Evolutionary conservation across 2,329 filamentous ascomycete species (phyloP), one percentile per base, ranked within the genome.

Genomic region (Penicillium sp.): DNA sequence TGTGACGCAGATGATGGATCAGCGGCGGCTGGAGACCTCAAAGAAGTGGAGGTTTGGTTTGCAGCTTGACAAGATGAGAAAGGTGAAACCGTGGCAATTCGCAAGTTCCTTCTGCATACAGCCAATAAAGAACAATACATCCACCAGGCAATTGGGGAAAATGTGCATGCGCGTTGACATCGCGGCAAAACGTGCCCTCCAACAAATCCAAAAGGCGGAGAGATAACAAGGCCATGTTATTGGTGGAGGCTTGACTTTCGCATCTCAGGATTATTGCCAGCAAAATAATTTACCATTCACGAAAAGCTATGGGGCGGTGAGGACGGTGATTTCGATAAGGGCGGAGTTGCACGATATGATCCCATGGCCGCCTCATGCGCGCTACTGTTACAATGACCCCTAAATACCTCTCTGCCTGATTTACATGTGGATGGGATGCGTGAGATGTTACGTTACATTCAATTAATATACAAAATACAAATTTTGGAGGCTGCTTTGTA

Each of bases 61-160:
- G 20, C 44, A 35, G 29, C 29, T 51, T 16, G 38, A 51, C 20
- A 44, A 26, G 16, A 26, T 1, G 20, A 20, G n/a, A 43, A 22
- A 34, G 39, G 38, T 1, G 2, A 35, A 20, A n/a, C 14, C 24
- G 31, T 2, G 66, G 63, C 57, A 57, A 68, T 59, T 58, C 61
- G 63, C 53, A 65, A 59, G 61, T 68, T 66, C 67, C 66, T 68
- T 69, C 61, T 68, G 64, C 60, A 68, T 48, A 56, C 52, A 60
- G 51, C 57, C 45, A 67, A 60, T 66, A 66, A 67, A 63, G 55
- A 64, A 56, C 60, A 65, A 70, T 69, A 73, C 72, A 74, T 74
- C 67, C 71, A 72, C 69, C 22, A 44, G 31, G 35, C 29, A 38
- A 55, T 55, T 55, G 38, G 45, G 37, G 45, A 14, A 40, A 48